Evolutionary conservation across 2,329 filamentous ascomycete species (phyloP).

Genomic region (Boeremia lycopersici): DNA sequence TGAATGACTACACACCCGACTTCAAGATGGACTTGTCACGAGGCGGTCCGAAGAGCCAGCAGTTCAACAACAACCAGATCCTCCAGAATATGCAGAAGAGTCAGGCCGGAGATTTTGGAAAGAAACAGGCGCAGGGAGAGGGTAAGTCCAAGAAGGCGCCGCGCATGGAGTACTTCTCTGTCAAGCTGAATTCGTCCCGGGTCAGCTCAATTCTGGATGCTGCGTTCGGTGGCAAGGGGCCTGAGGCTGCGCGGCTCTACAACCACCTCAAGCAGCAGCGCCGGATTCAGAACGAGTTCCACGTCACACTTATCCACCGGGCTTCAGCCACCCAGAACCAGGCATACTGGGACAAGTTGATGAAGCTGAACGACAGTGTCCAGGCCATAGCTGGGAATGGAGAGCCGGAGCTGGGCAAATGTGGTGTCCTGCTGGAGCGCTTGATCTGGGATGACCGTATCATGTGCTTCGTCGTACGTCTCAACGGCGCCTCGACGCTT

Average conservation of each 20-base stretch:
- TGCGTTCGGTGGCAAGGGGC: conserved; percentile 65
- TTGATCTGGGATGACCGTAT: conserved; percentile 84
- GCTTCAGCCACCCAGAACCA: conserved; percentile 65
- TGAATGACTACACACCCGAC: conserved; percentile 77
- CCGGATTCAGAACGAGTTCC: conserved; percentile 84
- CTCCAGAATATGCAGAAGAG: conserved; percentile 36
- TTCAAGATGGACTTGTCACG: conserved; percentile 76
- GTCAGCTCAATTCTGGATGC: conserved; percentile 68
- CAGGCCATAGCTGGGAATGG: conserved; percentile 42
- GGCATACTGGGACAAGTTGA: conserved; percentile 78
- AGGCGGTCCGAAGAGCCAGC: conserved; percentile 25
- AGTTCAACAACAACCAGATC: conserved; percentile 48
- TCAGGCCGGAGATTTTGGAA: conserved; percentile 16
- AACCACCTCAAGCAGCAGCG: conserved; percentile 72
- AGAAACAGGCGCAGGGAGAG: conserved; percentile 32
- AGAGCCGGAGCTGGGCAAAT: conserved; percentile 65
- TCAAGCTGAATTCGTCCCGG: conserved; percentile 59
- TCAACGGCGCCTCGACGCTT: conserved; percentile 36
- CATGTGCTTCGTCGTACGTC: conserved; percentile 88
- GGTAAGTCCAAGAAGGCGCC: conserved; percentile 56
- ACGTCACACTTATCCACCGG: conserved; percentile 92
- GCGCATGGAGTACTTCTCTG: conserved; percentile 69
- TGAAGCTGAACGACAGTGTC: conserved; percentile 57
- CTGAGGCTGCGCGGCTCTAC: conserved; percentile 71
- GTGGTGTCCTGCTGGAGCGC: conserved; percentile 66